Conservation (phyloP, 2,329 filamentous ascomycete genomes). For the Lachnellula willkommii region DNA sequence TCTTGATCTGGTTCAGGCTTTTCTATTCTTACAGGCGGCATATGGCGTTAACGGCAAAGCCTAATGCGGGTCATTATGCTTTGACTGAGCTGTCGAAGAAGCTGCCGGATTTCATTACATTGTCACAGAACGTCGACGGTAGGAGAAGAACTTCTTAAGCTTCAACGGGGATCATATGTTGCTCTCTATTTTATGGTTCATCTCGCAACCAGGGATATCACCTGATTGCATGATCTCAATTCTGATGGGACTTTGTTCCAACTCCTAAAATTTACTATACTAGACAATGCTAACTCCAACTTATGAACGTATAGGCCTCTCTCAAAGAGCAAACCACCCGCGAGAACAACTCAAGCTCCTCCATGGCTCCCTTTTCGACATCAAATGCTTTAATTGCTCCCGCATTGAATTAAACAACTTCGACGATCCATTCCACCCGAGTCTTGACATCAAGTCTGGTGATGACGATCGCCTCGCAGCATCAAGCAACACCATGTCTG, state of each 20-base stretch:
- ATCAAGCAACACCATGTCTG: background rate
- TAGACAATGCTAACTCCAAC: too few species aligned
- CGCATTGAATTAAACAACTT: conserved; percentile 64
- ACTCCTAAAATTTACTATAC: too few species aligned
- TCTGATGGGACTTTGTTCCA: too few species aligned
- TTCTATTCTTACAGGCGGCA: conserved; percentile 84
- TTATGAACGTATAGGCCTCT: conserved; percentile 42
- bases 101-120: conserved; percentile 60
- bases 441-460: conserved; percentile 49
- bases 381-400: conserved; percentile 72
- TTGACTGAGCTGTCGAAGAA: conserved; percentile 67
- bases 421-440: conserved; percentile 72
- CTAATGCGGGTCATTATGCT: conserved; percentile 75
- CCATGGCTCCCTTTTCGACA: conserved; percentile 76
- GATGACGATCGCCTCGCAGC: conserved; percentile 31
- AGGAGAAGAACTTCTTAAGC: too few species aligned
- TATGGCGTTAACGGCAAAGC: conserved; percentile 67
- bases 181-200: background rate
- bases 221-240: too few species aligned
- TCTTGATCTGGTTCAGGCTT: conserved; percentile 32
- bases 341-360: conserved; percentile 62
- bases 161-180: conserved; percentile 4
- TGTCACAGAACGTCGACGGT: conserved; percentile 86
- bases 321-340: conserved; percentile 65
- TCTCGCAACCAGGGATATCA: background rate